A percentile compares a stretch with the other conserved stretches of the same genome.
These are phyloP conservation scores for Phylloporus sp. DNA, from an alignment of 768 basidiomycete genomes.

Conservation along the genomic window DNA sequence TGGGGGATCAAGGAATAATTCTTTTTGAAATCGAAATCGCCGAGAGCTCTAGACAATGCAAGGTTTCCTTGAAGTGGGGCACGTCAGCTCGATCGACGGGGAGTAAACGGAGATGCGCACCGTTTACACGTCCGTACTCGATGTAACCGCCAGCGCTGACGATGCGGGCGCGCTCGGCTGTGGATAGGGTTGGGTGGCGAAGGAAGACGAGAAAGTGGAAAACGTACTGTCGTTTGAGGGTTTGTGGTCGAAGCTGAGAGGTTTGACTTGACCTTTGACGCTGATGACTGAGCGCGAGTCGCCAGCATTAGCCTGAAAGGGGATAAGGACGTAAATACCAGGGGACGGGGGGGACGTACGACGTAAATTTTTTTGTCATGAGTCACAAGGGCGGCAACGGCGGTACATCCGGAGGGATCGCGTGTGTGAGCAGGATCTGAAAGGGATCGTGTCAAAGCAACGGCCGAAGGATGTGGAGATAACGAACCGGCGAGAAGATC, in stretches of 20 bases:
- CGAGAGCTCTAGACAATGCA: conserved; percentile 89
- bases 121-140: conserved; percentile 95
- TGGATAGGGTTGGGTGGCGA: conserved; percentile 1
- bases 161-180: conserved; percentile 84
- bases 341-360: conserved; percentile 40
- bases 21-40: conserved; percentile 99
- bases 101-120: conserved; percentile 36
- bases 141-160: conserved; percentile 90
- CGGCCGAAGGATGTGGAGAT: background rate
- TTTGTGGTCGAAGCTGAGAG: conserved; percentile 93
- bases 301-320: conserved; percentile 86
- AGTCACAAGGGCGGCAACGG: conserved; percentile 83
- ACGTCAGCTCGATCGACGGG: background rate
- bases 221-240: conserved; percentile 76
- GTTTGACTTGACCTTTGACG: conserved; percentile 78
- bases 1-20: conserved; percentile 77
- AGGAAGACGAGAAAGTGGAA: background rate
- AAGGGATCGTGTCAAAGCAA: conserved; percentile 3
- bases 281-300: conserved; percentile 91
- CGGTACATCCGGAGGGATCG: conserved; percentile 96
- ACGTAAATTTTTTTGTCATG: conserved; percentile 73
- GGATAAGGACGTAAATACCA: background rate
- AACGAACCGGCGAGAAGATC: conserved; percentile 78
- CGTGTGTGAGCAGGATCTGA: conserved; percentile 80
- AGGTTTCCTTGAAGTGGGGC: conserved; percentile 66